These are phyloP conservation scores for Lactarius hatsudake DNA, from an alignment of 768 basidiomycete genomes.

Conservation along the genomic window DNA sequence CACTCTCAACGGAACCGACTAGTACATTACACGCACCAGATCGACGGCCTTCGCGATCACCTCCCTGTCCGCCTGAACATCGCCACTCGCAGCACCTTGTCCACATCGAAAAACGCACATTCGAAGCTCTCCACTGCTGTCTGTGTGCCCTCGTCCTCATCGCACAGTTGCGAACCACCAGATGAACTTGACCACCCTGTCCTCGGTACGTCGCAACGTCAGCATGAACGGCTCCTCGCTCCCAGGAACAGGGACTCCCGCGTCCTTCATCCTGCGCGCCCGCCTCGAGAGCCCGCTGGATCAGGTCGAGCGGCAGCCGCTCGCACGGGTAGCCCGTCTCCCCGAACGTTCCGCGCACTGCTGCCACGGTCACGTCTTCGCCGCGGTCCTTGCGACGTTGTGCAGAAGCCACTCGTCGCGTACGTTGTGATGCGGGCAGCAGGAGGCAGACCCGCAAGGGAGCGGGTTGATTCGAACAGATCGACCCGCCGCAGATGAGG, in stretches of 20 bases:
- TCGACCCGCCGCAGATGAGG: conserved; percentile 34
- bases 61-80: conserved; percentile 14
- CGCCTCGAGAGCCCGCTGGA: conserved; percentile 52
- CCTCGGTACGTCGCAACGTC: conserved; percentile 33
- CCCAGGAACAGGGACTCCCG: conserved; percentile 29
- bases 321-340: conserved; percentile 60
- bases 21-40: conserved; percentile 16
- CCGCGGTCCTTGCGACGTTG: conserved; percentile 62
- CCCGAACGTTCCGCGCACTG: conserved; percentile 61
- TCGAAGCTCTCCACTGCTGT: conserved; percentile 29
- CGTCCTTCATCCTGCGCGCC: conserved; percentile 39
- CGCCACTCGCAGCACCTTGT: conserved; percentile 8
- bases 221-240: conserved; percentile 40
- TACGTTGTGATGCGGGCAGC: conserved; percentile 29
- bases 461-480: conserved; percentile 30
- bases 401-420: conserved; percentile 46
- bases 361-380: conserved; percentile 50
- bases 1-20: background rate
- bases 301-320: conserved; percentile 48
- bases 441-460: conserved; percentile 35
- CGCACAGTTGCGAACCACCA: conserved; percentile 50
- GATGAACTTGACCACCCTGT: conserved; percentile 43
- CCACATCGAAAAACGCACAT: conserved; percentile 8
- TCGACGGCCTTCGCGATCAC: conserved; percentile 10
- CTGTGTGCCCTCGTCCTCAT: conserved; percentile 27